phyloP scores from a whole-genome alignment of 805 yeast species.

The Dipodascus albidus region DNA sequence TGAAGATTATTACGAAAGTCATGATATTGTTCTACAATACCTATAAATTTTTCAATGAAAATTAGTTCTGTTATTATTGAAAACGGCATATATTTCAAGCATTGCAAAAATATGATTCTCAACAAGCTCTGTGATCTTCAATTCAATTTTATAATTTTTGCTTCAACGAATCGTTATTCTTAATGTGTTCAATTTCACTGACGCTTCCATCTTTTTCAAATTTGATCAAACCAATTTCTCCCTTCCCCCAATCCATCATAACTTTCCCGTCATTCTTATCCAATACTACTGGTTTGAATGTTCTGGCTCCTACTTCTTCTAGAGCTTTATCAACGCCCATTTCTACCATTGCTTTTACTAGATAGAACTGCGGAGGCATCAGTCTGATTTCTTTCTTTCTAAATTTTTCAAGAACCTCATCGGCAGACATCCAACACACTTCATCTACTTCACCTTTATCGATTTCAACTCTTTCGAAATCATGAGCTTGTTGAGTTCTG shows the following conservation, averaged over 20 bases:
- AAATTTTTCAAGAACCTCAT: conserved; percentile 14
- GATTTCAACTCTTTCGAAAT: conserved; percentile 6
- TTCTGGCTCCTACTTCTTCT: conserved; percentile 8
- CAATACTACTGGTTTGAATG: conserved; percentile 15
- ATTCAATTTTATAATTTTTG: neutral
- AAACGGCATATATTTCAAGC: too few relatives aligned
- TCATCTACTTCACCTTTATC: conserved; percentile 9
- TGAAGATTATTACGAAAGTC: too few relatives aligned
- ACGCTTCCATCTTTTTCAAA: conserved; percentile 1
- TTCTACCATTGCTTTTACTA: conserved; percentile 12
- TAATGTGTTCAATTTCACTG: neutral
- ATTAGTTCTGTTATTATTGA: too few relatives aligned
- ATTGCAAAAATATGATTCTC: too few relatives aligned
- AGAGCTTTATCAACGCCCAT: conserved; percentile 9
- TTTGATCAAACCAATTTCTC: neutral
- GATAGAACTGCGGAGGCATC: conserved; percentile 24
- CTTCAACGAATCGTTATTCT: neutral
- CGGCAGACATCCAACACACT: conserved; percentile 21
- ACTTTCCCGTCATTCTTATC: conserved; percentile 13
- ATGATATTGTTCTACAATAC: too few relatives aligned
- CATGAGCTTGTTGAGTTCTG: conserved; percentile 10
- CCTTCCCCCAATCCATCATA: conserved; percentile 2
- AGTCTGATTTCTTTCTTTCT: conserved; percentile 13
- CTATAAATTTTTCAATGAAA: too few relatives aligned
- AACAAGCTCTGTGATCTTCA: neutral